Evolutionary conservation across 768 basidiomycete genomes (phyloP).

Genomic region (Mycena polygramma): DNA sequence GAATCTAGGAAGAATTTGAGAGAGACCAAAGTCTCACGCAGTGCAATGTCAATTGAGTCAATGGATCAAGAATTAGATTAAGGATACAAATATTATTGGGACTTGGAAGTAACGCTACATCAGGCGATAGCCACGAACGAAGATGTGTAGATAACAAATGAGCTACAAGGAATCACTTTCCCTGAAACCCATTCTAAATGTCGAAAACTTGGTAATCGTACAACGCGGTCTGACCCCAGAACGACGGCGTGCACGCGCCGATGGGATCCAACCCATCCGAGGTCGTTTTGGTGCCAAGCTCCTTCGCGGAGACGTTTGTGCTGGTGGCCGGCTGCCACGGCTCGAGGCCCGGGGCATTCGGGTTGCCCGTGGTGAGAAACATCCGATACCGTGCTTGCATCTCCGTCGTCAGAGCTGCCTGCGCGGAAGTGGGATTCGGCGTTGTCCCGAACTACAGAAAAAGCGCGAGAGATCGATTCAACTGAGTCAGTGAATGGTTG

Average conservation of each 20-base stretch:
- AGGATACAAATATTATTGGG: too few species aligned
- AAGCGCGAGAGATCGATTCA: not conserved
- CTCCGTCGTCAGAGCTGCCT: conserved; percentile 69
- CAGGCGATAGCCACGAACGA: not conserved
- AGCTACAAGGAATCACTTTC: not conserved
- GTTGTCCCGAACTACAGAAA: conserved; percentile 67
- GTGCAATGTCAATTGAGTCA: too few species aligned
- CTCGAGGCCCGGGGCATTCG: conserved; percentile 67
- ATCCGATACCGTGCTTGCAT: conserved; percentile 77
- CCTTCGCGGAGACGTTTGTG: conserved; percentile 65
- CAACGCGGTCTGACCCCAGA: conserved; percentile 74
- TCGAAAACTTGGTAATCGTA: conserved; percentile 81
- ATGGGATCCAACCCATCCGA: conserved; percentile 53
- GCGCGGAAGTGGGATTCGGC: conserved; percentile 65
- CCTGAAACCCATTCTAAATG: conserved; percentile 44
- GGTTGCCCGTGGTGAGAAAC: conserved; percentile 72
- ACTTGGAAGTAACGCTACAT: not conserved
- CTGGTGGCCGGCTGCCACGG: conserved; percentile 68
- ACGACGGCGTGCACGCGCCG: conserved; percentile 72
- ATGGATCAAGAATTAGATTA: too few species aligned
- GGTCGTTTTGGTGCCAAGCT: conserved; percentile 64
- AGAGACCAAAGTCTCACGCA: too few species aligned
- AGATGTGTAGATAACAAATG: not conserved
- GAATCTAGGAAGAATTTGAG: too few species aligned
- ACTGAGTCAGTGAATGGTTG: too few species aligned